Percentiles rank a stretch among this genome's conserved stretches.
Evolutionary conservation across 257 asterid species (phyloP).

Genomic region (Parsonsia alboflavescens): DNA sequence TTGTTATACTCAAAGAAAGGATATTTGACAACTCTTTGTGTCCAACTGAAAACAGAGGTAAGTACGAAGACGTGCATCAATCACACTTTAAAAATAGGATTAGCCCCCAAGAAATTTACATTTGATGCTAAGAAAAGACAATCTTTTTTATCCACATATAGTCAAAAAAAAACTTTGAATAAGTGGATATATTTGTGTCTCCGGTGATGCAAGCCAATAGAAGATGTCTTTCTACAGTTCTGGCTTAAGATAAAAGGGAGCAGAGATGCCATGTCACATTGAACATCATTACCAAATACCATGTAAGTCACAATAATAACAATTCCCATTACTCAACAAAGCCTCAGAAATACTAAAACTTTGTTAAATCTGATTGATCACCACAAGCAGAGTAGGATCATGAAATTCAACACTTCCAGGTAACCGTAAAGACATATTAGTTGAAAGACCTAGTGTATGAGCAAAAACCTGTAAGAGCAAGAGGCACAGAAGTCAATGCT

Average conservation of each 20-base stretch:
- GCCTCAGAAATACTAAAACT: not conserved
- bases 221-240: not conserved
- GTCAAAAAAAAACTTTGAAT: not conserved
- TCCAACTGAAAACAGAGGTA: not conserved
- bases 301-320: not conserved
- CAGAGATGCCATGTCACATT: not conserved
- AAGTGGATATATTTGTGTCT: not conserved
- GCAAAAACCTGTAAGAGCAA: conserved; percentile 72
- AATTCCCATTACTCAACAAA: not conserved
- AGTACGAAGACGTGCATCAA: not conserved
- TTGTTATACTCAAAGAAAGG: not conserved
- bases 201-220: not conserved
- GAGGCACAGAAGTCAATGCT: conserved; percentile 85
- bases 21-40: not conserved
- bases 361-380: not conserved
- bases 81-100: not conserved
- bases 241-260: not conserved
- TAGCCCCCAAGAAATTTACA: not conserved
- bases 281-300: not conserved
- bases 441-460: not conserved
- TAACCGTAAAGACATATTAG: not conserved
- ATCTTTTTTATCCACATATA: not conserved
- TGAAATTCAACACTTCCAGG: not conserved
- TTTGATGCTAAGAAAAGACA: not conserved
- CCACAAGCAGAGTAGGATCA: not conserved